Base-by-base conservation (phyloP, 768 basidiomycete genomes). In the Suillus brevipes region DNA sequence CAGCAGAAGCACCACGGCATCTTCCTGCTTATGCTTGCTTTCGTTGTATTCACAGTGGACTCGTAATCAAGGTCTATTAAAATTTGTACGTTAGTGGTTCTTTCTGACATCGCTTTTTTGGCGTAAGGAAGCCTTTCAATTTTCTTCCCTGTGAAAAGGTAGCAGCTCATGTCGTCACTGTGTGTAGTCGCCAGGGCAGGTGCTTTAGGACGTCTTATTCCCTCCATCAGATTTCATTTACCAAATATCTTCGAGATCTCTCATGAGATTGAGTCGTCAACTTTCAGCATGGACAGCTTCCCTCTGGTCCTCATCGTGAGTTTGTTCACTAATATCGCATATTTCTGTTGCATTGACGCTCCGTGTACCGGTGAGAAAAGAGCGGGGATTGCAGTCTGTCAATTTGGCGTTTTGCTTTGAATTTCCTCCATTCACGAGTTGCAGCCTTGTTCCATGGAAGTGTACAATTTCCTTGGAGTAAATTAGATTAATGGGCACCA, bases 371-470 rank as follows among this genome's bases (percentile, higher is more conserved):
- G 70, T 73, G 28, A 70, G 73, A 10, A 70, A 28, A 28, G 28
- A 28, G 28, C 28, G 60, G n/a, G 67, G 67, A 64, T 69, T 4
- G 34, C 50, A 36, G 68, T 62, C 28, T 34, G 53, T 62, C 25
- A 28, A 59, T 40, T 31, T 55, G 28, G 25, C 36, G 25, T 28
- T 28, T 28, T 28, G 28, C 28, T 28, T 28, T 28, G 28, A 56
- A 47, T 50, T 25, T 52, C 55, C 34, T 69, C 69, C 8, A 64
- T 75, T 31, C 43, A n/a, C 37, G 18, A 40, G 23, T 40, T 37
- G 20, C 57, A 76, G 75, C 75, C 75, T 42, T 70, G 75, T 4
- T 4, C 75, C 7, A 63, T 28, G 28, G 28, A 28, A 28, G 28
- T 28, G 28, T 28, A 28, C 3, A 3, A 28, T 28, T 28, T 28